Evolutionary conservation across 2,329 filamentous ascomycete genomes (phyloP), one percentile per base, ranked within the genome.

Genomic region (Penicillium olsonii): DNA sequence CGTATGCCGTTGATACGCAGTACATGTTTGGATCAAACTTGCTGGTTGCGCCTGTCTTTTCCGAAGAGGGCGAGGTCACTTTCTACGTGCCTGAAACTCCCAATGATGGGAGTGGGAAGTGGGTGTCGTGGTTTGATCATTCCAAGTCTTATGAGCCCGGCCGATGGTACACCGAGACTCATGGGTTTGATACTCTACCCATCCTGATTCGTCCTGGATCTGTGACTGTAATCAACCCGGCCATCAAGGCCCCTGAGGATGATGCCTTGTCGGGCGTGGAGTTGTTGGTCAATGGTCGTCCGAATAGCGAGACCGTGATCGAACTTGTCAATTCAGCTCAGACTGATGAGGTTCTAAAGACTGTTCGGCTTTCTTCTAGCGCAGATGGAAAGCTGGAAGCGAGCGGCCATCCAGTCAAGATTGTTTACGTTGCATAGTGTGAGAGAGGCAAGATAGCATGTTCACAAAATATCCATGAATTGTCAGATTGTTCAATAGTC

Each of bases 21-120:
- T 90, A 88, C 68, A 87, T 90, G 82, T 74, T 90, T n/a, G 87
- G 87, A 2, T 77, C 78, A 14, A 78, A 77, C 42, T 67, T 90
- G 27, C 70, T 90, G 7, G 82, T 84, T 5, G 83, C 84, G 2
- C 85, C 85, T 1, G 74, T 87, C 2, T 87, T 86, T 53, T 77
- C 80, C 10, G 81, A 87, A 63, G 75, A 77, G 1, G 84, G 83
- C 0, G 78, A 78, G 29, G 84, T 85, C 0, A 81, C 85, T 48
- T 87, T 87, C 65, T 90, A 90, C 65, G 79, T 59, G 71, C 81
- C 55, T 57, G 64, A 60, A 71, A 79, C 45, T 66, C 63, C 60
- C 76, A 79, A 79, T 77, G 78, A 22, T 71, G 70, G 12, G 73
- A 72, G 64, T 73, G 82, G 53, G 68, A 78, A 64, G 50, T 74